A percentile compares a stretch with the other conserved stretches of the same genome.
phyloP scores from a whole-genome alignment of 257 asterid genomes.

The Fraxinus excelsior region DNA sequence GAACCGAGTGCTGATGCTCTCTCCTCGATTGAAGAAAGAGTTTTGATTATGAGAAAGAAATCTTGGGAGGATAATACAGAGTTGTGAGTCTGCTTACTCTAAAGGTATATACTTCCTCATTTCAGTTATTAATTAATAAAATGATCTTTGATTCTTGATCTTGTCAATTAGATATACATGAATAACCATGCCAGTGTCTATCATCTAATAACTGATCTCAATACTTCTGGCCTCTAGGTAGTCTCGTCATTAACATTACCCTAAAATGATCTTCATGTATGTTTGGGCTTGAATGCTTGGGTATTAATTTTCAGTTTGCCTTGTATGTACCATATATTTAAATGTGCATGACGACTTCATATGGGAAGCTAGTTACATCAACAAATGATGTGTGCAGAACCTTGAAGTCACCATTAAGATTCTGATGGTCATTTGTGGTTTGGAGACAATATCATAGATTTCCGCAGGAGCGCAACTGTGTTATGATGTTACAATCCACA shows the following conservation, averaged over 20 bases:
- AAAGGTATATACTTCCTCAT: slow-evolving; percentile 24
- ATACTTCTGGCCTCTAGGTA: no score
- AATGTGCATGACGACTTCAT: neutral
- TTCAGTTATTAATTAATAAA: slow-evolving; percentile 19
- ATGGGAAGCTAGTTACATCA: no score
- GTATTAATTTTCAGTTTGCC: neutral
- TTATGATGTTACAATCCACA: neutral
- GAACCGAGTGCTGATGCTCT: slow-evolving; percentile 66
- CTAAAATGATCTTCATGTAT: neutral
- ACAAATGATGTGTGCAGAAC: neutral
- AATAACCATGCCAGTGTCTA: neutral
- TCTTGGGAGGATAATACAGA: slow-evolving; percentile 46
- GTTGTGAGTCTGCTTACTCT: slow-evolving; percentile 28
- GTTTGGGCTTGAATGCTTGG: neutral
- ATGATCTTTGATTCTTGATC: slow-evolving; percentile 11
- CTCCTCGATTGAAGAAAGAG: slow-evolving; percentile 47
- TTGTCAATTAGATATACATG: neutral
- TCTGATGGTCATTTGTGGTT: neutral
- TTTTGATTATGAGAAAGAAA: slow-evolving; percentile 65
- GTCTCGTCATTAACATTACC: neutral
- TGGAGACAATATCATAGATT: neutral
- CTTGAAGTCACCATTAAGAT: neutral
- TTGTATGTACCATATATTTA: neutral
- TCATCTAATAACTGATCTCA: neutral
- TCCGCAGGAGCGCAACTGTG: neutral